phyloP scores from a whole-genome alignment of 768 basidiomycete species.

The Russula brevipes region DNA sequence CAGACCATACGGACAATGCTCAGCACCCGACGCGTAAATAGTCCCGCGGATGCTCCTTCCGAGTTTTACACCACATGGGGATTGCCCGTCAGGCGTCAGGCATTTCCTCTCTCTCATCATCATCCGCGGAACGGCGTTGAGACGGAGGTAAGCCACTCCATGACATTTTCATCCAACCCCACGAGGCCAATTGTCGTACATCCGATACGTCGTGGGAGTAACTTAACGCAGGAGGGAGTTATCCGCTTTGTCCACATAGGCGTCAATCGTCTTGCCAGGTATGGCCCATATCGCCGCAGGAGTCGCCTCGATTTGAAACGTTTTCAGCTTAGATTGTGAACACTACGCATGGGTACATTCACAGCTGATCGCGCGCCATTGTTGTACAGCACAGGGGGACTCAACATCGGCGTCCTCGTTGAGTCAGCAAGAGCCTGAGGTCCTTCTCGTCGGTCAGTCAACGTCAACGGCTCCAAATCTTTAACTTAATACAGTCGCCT shows the following conservation, averaged over 20 bases:
- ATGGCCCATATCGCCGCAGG: not conserved
- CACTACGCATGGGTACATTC: not conserved
- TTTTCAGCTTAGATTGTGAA: not conserved
- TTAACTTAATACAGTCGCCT: not conserved
- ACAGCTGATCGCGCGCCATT: not conserved
- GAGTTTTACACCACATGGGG: no score
- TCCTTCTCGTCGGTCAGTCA: not conserved
- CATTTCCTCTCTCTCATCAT: no score
- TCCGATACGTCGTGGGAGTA: not conserved
- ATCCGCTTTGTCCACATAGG: not conserved
- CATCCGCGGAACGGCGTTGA: not conserved
- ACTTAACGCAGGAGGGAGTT: no score
- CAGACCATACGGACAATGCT: no score
- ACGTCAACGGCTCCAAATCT: not conserved
- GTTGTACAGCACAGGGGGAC: not conserved
- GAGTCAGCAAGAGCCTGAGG: not conserved
- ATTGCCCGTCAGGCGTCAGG: no score
- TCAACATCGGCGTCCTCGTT: not conserved
- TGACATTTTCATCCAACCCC: not conserved
- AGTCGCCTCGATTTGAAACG: slow-evolving; percentile 2
- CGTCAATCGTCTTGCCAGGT: not conserved
- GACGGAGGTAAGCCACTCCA: not conserved
- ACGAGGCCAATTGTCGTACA: not conserved
- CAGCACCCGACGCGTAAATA: not conserved
- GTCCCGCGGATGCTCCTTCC: not conserved